These are phyloP conservation scores for Reutealis trisperma DNA, from an alignment of 345 rosid genomes.

Conservation along the genomic window DNA sequence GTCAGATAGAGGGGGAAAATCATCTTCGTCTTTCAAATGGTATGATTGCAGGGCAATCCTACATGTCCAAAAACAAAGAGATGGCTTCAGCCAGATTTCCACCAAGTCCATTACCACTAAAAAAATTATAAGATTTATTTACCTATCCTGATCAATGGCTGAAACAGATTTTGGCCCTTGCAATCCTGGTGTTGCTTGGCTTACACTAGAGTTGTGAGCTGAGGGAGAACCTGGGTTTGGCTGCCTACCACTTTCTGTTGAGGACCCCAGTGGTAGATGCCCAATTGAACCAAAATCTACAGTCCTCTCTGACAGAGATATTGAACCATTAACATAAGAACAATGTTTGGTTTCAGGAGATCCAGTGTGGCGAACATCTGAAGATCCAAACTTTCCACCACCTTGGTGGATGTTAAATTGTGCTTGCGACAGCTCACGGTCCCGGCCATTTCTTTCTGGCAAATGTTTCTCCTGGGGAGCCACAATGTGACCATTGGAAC, in stretches of 20 bases:
- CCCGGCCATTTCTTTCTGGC: slow-evolving; percentile 48
- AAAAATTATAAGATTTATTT: slow-evolving; percentile 5
- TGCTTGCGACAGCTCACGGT: slow-evolving; percentile 38
- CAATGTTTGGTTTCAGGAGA: slow-evolving; percentile 39
- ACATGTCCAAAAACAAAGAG: slow-evolving; percentile 27
- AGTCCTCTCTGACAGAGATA: slow-evolving; percentile 37
- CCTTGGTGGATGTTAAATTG: slow-evolving; percentile 34
- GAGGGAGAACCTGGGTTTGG: slow-evolving; percentile 24
- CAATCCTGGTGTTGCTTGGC: slow-evolving; percentile 26
- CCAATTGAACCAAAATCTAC: slow-evolving; percentile 47
- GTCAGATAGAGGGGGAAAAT: slow-evolving; percentile 77
- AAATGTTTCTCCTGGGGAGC: slow-evolving; percentile 39
- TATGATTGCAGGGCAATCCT: slow-evolving; percentile 60
- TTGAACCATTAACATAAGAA: slow-evolving; percentile 49
- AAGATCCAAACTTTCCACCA: slow-evolving; percentile 41
- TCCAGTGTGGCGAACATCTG: slow-evolving; percentile 42
- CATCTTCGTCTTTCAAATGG: slow-evolving; percentile 72
- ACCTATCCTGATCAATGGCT: slow-evolving; percentile 57
- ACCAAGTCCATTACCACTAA: not conserved
- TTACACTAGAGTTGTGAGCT: slow-evolving; percentile 25
- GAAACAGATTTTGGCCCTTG: slow-evolving; percentile 38
- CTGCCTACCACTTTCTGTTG: slow-evolving; percentile 38
- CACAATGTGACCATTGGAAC: slow-evolving; percentile 45
- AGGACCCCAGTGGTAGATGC: slow-evolving; percentile 29
- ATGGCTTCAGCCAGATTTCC: slow-evolving; percentile 11